These are phyloP conservation scores for Rosa multiflora DNA, from an alignment of 306 rosid species.

Conservation along the genomic window DNA sequence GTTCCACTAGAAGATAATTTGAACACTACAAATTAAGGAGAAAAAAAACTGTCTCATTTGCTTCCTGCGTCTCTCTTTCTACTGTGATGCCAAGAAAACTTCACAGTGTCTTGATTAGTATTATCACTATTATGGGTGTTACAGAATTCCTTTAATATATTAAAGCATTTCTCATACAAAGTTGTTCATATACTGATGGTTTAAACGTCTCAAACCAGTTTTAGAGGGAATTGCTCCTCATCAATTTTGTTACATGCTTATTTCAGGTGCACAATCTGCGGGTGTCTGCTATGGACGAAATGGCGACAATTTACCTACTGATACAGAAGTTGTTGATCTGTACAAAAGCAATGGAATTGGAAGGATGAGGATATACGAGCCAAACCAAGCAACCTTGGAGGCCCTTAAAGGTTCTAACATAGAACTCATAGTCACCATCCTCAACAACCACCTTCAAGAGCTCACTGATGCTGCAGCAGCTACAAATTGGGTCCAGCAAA, in stretches of 20 bases:
- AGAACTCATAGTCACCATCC: constrained; percentile 40
- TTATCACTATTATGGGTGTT: too few relatives aligned
- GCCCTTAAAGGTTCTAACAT: constrained; percentile 59
- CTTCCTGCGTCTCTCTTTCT: neutral
- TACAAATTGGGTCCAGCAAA: constrained; percentile 34
- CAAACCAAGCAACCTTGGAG: constrained; percentile 30
- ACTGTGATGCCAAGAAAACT: neutral
- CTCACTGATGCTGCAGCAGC: constrained; percentile 34
- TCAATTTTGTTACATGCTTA: neutral
- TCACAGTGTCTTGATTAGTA: neutral
- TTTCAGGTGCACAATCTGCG: constrained; percentile 43
- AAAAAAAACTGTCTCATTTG: neutral
- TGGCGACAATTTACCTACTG: constrained; percentile 34
- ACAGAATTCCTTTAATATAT: neutral
- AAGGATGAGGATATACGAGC: constrained; percentile 41
- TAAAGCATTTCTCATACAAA: neutral
- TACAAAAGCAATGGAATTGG: constrained; percentile 33
- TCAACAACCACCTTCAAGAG: constrained; percentile 18
- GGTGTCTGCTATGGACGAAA: constrained; percentile 55
- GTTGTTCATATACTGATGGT: neutral
- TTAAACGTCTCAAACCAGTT: neutral
- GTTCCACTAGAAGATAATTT: neutral
- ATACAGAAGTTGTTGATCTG: constrained; percentile 34
- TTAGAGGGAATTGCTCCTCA: neutral
- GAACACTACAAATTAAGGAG: too few relatives aligned